Evolutionary conservation across 306 rosid genomes (phyloP), one percentile per base, ranked within the genome.

Genomic region (Rosa rugosa): DNA sequence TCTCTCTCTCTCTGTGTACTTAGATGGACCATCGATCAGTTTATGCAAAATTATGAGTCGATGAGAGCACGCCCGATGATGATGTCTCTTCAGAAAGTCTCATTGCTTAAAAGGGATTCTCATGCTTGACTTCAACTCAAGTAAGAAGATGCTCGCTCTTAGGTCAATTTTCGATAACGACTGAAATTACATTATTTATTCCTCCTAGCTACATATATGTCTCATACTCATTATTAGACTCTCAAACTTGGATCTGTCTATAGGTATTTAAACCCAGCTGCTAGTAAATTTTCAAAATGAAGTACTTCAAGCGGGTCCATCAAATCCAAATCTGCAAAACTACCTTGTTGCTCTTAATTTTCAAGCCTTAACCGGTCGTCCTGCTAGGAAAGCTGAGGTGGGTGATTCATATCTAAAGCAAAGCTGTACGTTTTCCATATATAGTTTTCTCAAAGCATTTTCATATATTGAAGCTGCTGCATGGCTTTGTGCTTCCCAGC

Each of bases 1-100:
- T 64, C 36, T 79, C 73, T 74, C 14, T 57, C 53, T 73, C 80
- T 75, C 75, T 73, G 73, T 77, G 49, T 70, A 80, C 81, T 22
- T 20, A 75, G 63, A 80, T 86, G 67, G 17, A 4, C 38, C 67
- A 57, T 22, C 64, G 64, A 9, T 23, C 64, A 22, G 64, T 69
- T 74, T 80, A 79, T 45, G 69, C 75, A 77, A 16, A 23, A 6
- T 79, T 70, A 84, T 77, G 80, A 80, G 80, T 80, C 80, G 80
- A 87, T 80, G 83, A 80, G 76, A 71, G 91, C 97, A 91, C 87
- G 94, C 94, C 86, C 87, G 89, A 91, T 93, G 47, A 89, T 88
- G 87, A 68, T 89, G 94, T 83, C 91, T 79, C 78, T 27, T 51
- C 22, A 57, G 34, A 46, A 78, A 73, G 57, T 73, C 80, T 80